phyloP scores from a whole-genome alignment of 1,284 basidiomycete species.

The Butyriboletus appendiculatus region DNA sequence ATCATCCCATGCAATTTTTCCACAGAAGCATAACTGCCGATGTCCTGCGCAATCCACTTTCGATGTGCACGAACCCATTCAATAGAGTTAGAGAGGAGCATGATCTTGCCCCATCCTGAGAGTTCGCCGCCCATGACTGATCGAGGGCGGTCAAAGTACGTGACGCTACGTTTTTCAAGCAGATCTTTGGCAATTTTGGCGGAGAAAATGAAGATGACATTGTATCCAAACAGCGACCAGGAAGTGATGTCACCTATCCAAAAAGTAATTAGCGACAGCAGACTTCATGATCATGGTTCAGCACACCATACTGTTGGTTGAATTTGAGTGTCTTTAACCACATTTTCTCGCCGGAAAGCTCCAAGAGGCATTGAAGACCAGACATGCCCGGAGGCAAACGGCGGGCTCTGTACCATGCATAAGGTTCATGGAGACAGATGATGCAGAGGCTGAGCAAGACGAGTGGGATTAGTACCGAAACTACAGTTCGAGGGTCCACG shows the following conservation, averaged over 20 bases:
- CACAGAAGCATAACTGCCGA: constrained; percentile 24
- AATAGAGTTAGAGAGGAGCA: constrained; percentile 28
- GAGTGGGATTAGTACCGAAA: neutral
- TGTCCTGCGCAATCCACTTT: constrained; percentile 32
- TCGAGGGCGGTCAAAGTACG: constrained; percentile 26
- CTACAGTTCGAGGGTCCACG: neutral
- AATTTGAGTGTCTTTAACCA: constrained; percentile 17
- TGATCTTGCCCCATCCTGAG: constrained; percentile 30
- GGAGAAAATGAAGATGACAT: constrained; percentile 21
- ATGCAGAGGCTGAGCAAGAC: neutral
- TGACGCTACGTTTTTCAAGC: constrained; percentile 22
- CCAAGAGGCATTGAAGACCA: constrained; percentile 14
- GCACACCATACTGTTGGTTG: constrained; percentile 16
- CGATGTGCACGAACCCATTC: constrained; percentile 24
- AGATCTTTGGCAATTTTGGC: constrained; percentile 23
- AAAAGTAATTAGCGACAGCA: neutral
- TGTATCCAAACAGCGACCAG: constrained; percentile 13
- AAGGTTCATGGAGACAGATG: constrained; percentile 9
- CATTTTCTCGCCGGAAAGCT: constrained; percentile 6
- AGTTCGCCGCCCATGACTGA: constrained; percentile 29
- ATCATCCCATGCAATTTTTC: constrained; percentile 20
- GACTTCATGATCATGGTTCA: neutral
- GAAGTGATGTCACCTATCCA: constrained; percentile 22
- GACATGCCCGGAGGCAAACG: constrained; percentile 18
- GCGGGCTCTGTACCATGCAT: neutral